phyloP scores from a whole-genome alignment of 768 basidiomycete species.

The Russula brevipes region DNA sequence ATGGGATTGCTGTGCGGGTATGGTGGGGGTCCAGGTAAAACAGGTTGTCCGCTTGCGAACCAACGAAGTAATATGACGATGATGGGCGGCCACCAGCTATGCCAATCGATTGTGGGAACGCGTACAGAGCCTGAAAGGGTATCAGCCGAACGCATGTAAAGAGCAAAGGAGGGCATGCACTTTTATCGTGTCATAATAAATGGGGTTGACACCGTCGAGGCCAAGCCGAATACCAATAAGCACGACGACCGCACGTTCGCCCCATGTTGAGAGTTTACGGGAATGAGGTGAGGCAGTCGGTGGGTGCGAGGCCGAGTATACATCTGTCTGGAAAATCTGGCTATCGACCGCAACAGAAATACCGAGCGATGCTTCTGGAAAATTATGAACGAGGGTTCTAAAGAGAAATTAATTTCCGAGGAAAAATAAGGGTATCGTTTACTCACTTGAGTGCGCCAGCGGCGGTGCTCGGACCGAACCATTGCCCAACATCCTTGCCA shows the following conservation, averaged over 20 bases:
- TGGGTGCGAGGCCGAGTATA: conserved; percentile 65
- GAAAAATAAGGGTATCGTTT: background rate
- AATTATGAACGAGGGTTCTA: conserved; percentile 72
- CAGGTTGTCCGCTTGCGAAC: conserved; percentile 80
- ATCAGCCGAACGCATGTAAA: conserved; percentile 1
- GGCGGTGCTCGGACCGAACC: conserved; percentile 98
- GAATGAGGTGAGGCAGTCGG: conserved; percentile 31
- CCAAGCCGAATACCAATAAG: conserved; percentile 85
- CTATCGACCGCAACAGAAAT: conserved; percentile 82
- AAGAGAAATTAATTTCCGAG: background rate
- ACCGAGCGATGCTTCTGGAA: conserved; percentile 73
- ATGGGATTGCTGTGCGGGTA: conserved; percentile 67
- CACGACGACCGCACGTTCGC: conserved; percentile 76
- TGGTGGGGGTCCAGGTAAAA: conserved; percentile 82
- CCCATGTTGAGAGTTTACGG: conserved; percentile 49
- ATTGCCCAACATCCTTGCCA: conserved; percentile 92
- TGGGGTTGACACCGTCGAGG: conserved; percentile 89
- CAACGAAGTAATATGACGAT: conserved; percentile 98
- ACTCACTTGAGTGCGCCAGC: conserved; percentile 87
- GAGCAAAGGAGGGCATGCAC: conserved; percentile 33
- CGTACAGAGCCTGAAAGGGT: conserved; percentile 65
- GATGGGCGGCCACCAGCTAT: conserved; percentile 95
- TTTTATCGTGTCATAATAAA: conserved; percentile 86
- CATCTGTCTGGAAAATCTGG: conserved; percentile 78
- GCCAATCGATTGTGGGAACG: conserved; percentile 92